These are phyloP conservation scores for Eucalyptus polybractea DNA, from an alignment of 345 rosid genomes.

Conservation along the genomic window DNA sequence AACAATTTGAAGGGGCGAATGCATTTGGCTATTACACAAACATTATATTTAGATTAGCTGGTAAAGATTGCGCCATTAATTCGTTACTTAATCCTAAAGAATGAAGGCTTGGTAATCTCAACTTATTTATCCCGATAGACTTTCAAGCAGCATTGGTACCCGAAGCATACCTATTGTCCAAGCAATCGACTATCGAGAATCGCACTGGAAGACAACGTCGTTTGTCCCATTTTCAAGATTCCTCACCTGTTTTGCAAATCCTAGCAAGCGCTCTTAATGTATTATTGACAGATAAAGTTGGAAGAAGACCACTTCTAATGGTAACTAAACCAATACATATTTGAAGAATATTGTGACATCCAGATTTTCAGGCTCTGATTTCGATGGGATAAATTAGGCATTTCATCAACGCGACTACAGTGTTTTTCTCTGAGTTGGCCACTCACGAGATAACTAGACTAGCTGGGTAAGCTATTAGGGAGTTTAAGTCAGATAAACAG, in stretches of 20 bases:
- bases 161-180: background rate
- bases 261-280: background rate
- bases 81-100: background rate
- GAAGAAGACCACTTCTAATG: background rate
- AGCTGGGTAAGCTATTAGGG: too few species aligned
- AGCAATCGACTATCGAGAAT: background rate
- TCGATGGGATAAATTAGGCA: too few species aligned
- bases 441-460: too few species aligned
- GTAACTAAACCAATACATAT: background rate
- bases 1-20: constrained; percentile 25
- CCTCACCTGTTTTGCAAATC: background rate
- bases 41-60: constrained; percentile 27
- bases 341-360: too few species aligned
- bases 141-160: background rate
- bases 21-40: constrained; percentile 28
- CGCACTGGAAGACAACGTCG: too few species aligned
- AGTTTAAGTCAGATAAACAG: too few species aligned
- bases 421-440: too few species aligned
- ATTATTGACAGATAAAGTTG: constrained; percentile 3
- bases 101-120: background rate
- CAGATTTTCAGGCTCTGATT: too few species aligned
- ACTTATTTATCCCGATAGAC: background rate
- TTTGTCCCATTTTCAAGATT: background rate
- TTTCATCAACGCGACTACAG: too few species aligned
- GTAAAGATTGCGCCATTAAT: background rate